phyloP scores from a whole-genome alignment of 306 rosid species.

The Canavalia gladiata region DNA sequence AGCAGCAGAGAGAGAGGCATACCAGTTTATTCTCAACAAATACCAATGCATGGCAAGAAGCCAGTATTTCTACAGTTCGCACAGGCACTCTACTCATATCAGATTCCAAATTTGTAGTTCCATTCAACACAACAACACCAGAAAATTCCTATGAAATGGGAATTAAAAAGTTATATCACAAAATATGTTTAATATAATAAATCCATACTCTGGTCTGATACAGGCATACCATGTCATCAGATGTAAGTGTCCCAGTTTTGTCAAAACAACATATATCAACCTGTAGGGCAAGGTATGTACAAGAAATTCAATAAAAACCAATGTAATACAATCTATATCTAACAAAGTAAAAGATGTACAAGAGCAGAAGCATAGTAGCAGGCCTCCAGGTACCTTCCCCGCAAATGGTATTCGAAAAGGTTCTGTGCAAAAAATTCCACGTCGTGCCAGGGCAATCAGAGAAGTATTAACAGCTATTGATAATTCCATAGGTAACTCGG shows the following conservation, averaged over 20 bases:
- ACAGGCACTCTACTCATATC: slow-evolving; percentile 73
- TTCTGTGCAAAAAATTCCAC: slow-evolving; percentile 96
- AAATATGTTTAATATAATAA: slow-evolving; percentile 30
- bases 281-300: slow-evolving; percentile 58
- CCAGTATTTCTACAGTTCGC: slow-evolving; percentile 87
- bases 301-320: slow-evolving; percentile 33
- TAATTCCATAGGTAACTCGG: slow-evolving; percentile 99
- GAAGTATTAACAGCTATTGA: slow-evolving; percentile 99
- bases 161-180: slow-evolving; percentile 39
- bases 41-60: slow-evolving; percentile 98
- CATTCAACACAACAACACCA: slow-evolving; percentile 84
- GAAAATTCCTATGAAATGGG: slow-evolving; percentile 75
- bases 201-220: slow-evolving; percentile 22
- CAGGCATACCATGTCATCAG: slow-evolving; percentile 94
- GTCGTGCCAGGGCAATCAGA: slow-evolving; percentile 93
- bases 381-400: slow-evolving; percentile 81
- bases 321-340: slow-evolving; percentile 24
- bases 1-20: slow-evolving; percentile 42
- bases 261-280: slow-evolving; percentile 99
- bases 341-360: slow-evolving; percentile 32
- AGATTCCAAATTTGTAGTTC: slow-evolving; percentile 71
- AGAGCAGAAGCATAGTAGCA: slow-evolving; percentile 38
- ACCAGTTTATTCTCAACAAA: slow-evolving; percentile 99
- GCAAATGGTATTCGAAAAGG: slow-evolving; percentile 99
- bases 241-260: slow-evolving; percentile 99